Percentiles rank a stretch among this genome's conserved stretches.
phyloP scores from a whole-genome alignment of 2,329 filamentous ascomycete genomes.

The Fusarium buharicum region DNA sequence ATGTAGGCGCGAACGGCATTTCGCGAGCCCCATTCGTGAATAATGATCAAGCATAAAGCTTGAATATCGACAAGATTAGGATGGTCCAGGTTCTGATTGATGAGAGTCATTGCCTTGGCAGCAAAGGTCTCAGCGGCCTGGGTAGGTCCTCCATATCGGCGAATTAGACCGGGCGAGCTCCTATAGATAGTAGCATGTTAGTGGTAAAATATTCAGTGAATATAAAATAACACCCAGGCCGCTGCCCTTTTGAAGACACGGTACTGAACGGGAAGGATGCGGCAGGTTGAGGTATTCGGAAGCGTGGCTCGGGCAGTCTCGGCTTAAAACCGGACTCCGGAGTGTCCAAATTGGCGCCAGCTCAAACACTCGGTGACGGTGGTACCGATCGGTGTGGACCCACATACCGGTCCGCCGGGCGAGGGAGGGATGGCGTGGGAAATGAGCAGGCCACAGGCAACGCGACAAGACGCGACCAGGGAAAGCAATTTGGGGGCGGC shows the following conservation, averaged over 20 bases:
- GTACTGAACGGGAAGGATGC: not conserved
- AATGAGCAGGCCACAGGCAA: slow-evolving; percentile 33
- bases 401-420: slow-evolving; percentile 40
- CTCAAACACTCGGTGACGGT: slow-evolving; percentile 36
- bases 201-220: not conserved
- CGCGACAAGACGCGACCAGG: slow-evolving; percentile 12
- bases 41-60: slow-evolving; percentile 68
- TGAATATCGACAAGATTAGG: slow-evolving; percentile 70
- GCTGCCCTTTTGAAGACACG: not conserved
- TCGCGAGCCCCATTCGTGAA: slow-evolving; percentile 71
- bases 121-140: slow-evolving; percentile 69
- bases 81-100: slow-evolving; percentile 68
- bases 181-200: slow-evolving; percentile 49
- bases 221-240: not conserved
- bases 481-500: slow-evolving; percentile 19
- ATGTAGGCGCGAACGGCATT: slow-evolving; percentile 72
- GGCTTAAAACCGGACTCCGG: slow-evolving; percentile 38
- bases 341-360: slow-evolving; percentile 13
- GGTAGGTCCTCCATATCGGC: slow-evolving; percentile 67
- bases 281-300: slow-evolving; percentile 16
- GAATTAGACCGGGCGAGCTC: slow-evolving; percentile 66
- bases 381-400: slow-evolving; percentile 43
- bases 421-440: slow-evolving; percentile 34
- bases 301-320: slow-evolving; percentile 32
- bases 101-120: slow-evolving; percentile 65